Base-by-base conservation (phyloP, 75 land plant genomes). In the Isoetes taiwanensis region DNA sequence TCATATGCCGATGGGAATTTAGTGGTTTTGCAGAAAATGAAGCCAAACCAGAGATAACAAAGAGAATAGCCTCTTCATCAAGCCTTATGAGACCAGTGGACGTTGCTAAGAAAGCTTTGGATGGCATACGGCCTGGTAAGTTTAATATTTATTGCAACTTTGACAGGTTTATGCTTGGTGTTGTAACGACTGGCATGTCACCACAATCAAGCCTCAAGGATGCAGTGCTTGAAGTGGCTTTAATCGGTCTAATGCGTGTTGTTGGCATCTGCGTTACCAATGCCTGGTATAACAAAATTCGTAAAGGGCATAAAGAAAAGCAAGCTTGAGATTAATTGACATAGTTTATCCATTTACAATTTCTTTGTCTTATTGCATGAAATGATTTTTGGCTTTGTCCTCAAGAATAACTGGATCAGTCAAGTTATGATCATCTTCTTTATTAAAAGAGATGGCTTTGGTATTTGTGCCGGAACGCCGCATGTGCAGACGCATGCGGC, bases 271-370 rank as follows among this genome's bases (percentile, higher is more conserved):
- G 50, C 61, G 64, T 80, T 27, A 76, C 67, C 28, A 75, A 73
- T 76, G 71, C 54, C 57, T 83, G 88, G 88, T 86, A 86, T 58
- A 33, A 62, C 30, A 70, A n/a, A n/a, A n/a, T n/a, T n/a, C n/a
- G n/a, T n/a, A n/a, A n/a, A n/a, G n/a, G n/a, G n/a, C n/a, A n/a
- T n/a, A n/a, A n/a, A n/a, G n/a, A n/a, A n/a, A n/a, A n/a, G n/a
- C n/a, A n/a, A n/a, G n/a, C n/a, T n/a, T n/a, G n/a, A n/a, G n/a
- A n/a, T n/a, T n/a, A n/a, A n/a, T n/a, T n/a, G n/a, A n/a, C n/a
- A n/a, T n/a, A n/a, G n/a, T n/a, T n/a, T n/a, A n/a, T n/a, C n/a
- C n/a, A n/a, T n/a, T n/a, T n/a, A n/a, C n/a, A n/a, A n/a, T n/a
- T n/a, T n/a, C n/a, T n/a, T n/a, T n/a, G n/a, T n/a, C n/a, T n/a